Base-by-base conservation (phyloP, 306 rosid genomes). In the Rosa chinensis region DNA sequence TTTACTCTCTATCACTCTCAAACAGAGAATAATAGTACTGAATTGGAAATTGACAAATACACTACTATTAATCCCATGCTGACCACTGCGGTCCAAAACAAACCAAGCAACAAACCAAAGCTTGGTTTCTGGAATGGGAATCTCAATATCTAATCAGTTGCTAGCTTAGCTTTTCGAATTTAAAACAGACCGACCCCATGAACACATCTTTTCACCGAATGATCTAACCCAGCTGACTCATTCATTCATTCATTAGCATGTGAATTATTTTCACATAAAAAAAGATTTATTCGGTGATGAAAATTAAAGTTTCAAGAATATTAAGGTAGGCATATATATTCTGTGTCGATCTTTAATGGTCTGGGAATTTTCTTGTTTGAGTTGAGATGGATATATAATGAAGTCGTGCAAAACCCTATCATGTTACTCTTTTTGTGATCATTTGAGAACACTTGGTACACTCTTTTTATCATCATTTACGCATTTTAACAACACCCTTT, bases 1-100 rank as follows among this genome's bases (percentile, higher is more conserved):
- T 59, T 59, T 59, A 76, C 73, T 48, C 66, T 35, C 82, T 23
- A 20, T 79, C 64, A 55, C 71, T 62, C 50, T 48, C 82, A 14
- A 0, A 9, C 28, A 37, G 16, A 20, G 72, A 66, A 66, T 66
- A 18, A 1, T 40, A 67, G 6, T 20, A 40, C 13, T 39, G 72
- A 20, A 6, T 3, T 39, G 72, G 72, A 67, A n/a, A 18, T 7
- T 37, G 67, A 43, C 48, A 67, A n/a, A 18, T 7, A 13, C 40
- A 43, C 48, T 9, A 9, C 23, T 21, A 42, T 23, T 55, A 18
- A 40, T 39, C 49, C 7, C 72, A 16, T 3, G 28, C 48, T 66
- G 70, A 16, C 12, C 70, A 20, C 23, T 17, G 28, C 28, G 28
- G 72, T 66, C 49, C 72, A 66, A 37, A 66, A 39, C 25, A 17